A percentile compares a stretch with the other conserved stretches of the same genome.
Evolutionary conservation across 345 rosid species (phyloP).

Genomic region (Rhizophora apiculata): DNA sequence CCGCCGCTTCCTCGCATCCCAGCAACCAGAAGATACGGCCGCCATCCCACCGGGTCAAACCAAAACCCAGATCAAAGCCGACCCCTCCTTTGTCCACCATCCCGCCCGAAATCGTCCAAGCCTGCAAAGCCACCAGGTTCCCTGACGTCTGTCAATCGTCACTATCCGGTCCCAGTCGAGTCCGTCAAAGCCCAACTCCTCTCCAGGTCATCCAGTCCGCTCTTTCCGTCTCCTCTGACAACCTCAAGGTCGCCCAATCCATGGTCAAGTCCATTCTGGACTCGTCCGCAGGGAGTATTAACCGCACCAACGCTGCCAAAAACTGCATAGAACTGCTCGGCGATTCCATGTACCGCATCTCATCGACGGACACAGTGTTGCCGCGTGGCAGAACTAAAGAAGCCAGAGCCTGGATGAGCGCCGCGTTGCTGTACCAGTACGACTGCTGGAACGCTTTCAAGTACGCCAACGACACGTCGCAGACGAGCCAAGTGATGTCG

Average conservation of each 20-base stretch:
- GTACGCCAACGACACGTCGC: slow-evolving; percentile 61
- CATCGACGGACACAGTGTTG: slow-evolving; percentile 38
- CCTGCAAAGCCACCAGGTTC: slow-evolving; percentile 66
- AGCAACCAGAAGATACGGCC: background rate
- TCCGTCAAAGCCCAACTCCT: slow-evolving; percentile 40
- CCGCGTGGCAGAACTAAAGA: slow-evolving; percentile 54
- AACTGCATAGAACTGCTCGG: slow-evolving; percentile 55
- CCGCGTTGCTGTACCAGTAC: slow-evolving; percentile 70
- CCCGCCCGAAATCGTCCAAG: slow-evolving; percentile 29
- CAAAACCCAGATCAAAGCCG: background rate
- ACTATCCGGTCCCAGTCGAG: slow-evolving; percentile 26
- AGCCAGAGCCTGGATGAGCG: slow-evolving; percentile 77
- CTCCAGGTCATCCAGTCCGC: slow-evolving; percentile 64
- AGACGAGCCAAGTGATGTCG: slow-evolving; percentile 54
- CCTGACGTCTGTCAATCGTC: slow-evolving; percentile 48
- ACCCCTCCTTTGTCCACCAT: background rate
- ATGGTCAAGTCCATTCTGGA: slow-evolving; percentile 55
- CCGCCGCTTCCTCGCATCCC: slow-evolving; percentile 14
- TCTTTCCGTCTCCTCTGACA: slow-evolving; percentile 45
- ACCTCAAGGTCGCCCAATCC: slow-evolving; percentile 52
- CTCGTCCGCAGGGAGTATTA: slow-evolving; percentile 46
- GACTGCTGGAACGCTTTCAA: slow-evolving; percentile 69
- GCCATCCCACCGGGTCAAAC: background rate
- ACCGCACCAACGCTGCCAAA: slow-evolving; percentile 58
- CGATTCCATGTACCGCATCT: slow-evolving; percentile 49